Conservation (phyloP, 225 moss, liverwort and hornwort species). For the Pseudisothecium myosuroides region DNA sequence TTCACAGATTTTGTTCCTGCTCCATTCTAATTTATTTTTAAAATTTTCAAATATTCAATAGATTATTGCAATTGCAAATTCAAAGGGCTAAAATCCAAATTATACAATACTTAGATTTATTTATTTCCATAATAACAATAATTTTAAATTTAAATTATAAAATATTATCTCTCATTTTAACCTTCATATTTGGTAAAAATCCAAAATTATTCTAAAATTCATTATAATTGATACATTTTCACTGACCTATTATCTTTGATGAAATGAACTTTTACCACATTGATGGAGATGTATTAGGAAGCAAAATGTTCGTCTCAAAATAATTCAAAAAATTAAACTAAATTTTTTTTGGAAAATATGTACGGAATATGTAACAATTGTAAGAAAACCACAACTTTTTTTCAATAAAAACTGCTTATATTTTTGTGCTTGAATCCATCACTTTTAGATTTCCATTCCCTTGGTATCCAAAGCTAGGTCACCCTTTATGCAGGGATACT, state of each 20-base stretch:
- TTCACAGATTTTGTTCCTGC: rapidly evolving
- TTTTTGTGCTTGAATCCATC: background rate
- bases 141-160: background rate
- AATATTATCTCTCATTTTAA: background rate
- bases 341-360: background rate
- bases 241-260: background rate
- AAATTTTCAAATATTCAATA: background rate
- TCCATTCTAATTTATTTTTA: background rate
- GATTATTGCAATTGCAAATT: background rate
- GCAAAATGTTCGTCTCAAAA: rapidly evolving
- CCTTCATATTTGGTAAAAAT: background rate
- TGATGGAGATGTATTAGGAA: background rate
- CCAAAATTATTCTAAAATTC: background rate
- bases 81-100: rapidly evolving
- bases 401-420: background rate
- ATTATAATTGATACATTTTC: background rate
- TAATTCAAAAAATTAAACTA: no score
- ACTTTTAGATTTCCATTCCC: background rate
- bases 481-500: rapidly evolving
- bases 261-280: background rate
- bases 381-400: background rate
- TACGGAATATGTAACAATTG: background rate
- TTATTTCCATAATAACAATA: background rate
- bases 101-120: rapidly evolving
- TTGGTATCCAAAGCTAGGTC: background rate